Base-by-base conservation (phyloP, 495 filamentous ascomycete species). In the Penicillium canariense region DNA sequence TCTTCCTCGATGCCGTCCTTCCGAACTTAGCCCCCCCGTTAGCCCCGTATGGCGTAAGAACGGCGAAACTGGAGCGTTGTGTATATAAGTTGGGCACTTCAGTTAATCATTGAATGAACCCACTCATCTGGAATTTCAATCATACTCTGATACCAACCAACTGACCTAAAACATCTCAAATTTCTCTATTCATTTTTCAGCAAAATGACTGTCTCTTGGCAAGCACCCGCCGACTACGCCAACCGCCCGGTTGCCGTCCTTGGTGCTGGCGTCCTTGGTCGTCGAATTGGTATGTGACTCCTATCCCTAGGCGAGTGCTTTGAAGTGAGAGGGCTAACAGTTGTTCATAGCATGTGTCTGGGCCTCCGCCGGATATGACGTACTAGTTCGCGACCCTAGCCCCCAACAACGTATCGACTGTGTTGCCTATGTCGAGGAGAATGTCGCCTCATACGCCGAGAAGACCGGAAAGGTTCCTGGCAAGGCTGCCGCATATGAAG, bases 181-280 rank as follows among this genome's bases (percentile, higher is more conserved):
- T 15, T 51, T 7, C 12, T 8, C 15, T 25, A 14, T 15, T 20
- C 12, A 11, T 38, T 22, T n/a, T n/a, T n/a, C n/a, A n/a, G n/a
- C 26, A 20, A 22, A 28, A 62, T 62, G 59, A 20, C 17, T 27
- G 23, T 48, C 25, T 11, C 14, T 10, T 76, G 68, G 68, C 45
- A 60, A 40, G 68, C 72, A 46, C 71, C 74, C 4, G 40, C 51
- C 4, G 40, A 70, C 30, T 74, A 70, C 57, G 50, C 59, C n/a
- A 61, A 49, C 8, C 70, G 72, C 3, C 75, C 74, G 5, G 72
- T 81, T 18, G 59, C 58, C 20, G 57, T 81, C 32, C 60, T 79
- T 10, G 77, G 78, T 0, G 77, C 65, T 25, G 78, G 78, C 26
- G 75, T 79, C 0, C 68, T 81, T 1, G 77, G 77, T 14, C 68